These are phyloP conservation scores for Sphaerulina vaccinii DNA, from an alignment of 2,329 filamentous ascomycete species.

Conservation along the genomic window DNA sequence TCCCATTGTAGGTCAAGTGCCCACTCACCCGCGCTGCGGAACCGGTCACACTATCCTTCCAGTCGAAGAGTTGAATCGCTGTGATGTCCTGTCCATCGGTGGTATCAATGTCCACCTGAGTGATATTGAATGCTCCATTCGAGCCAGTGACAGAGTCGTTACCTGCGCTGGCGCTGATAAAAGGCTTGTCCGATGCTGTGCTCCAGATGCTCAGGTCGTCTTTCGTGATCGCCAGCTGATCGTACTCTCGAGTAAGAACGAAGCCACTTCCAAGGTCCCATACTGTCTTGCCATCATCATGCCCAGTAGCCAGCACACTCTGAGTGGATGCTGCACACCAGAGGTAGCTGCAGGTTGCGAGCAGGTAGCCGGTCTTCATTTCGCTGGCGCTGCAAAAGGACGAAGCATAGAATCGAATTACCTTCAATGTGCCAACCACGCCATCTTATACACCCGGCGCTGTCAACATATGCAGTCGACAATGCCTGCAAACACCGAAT, in stretches of 20 bases:
- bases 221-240: slow-evolving; percentile 21
- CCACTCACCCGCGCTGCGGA: slow-evolving; percentile 29
- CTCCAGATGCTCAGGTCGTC: slow-evolving; percentile 25
- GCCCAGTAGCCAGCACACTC: slow-evolving; percentile 5
- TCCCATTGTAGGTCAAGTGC: slow-evolving; percentile 23
- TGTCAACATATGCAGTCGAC: slow-evolving; percentile 1
- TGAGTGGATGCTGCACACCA: slow-evolving; percentile 19
- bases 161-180: slow-evolving; percentile 31
- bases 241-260: slow-evolving; percentile 10
- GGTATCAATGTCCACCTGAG: slow-evolving; percentile 26
- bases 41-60: slow-evolving; percentile 18
- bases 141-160: slow-evolving; percentile 27
- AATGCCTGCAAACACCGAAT: slow-evolving; percentile 8
- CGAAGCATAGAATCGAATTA: neutral
- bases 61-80: slow-evolving; percentile 19
- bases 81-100: slow-evolving; percentile 28
- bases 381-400: neutral
- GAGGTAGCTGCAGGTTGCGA: slow-evolving; percentile 15
- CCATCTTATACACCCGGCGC: slow-evolving; percentile 3
- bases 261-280: slow-evolving; percentile 21
- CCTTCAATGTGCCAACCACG: neutral
- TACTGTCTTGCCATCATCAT: neutral
- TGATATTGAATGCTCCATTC: slow-evolving; percentile 31
- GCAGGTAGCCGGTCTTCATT: slow-evolving; percentile 6
- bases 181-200: slow-evolving; percentile 22